Percentiles rank a stretch among this genome's conserved stretches.
Evolutionary conservation across 1,284 basidiomycete species (phyloP).

Genomic region (Thelephora terrestris): DNA sequence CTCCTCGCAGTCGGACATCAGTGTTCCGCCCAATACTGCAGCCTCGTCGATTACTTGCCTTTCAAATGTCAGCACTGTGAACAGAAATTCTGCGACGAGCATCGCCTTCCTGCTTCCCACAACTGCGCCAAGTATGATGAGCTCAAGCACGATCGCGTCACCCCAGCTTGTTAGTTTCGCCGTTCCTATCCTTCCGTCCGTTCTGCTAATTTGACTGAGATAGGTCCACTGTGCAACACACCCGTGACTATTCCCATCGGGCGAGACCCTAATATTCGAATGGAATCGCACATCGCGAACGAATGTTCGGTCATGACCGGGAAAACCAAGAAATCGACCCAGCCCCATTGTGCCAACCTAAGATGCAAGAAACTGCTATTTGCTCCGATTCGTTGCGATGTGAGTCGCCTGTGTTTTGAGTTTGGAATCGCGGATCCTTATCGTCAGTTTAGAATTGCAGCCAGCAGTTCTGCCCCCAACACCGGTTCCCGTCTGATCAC

Average conservation of each 20-base stretch:
- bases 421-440: background rate
- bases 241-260: conserved; percentile 62
- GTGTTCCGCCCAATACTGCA: conserved; percentile 53
- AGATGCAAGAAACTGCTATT: conserved; percentile 66
- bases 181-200: background rate
- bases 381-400: conserved; percentile 61
- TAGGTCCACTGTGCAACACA: conserved; percentile 62
- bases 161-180: conserved; percentile 51
- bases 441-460: conserved; percentile 42
- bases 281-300: conserved; percentile 57
- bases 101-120: conserved; percentile 58
- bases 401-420: conserved; percentile 26
- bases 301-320: conserved; percentile 64
- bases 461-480: conserved; percentile 59
- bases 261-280: conserved; percentile 66
- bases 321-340: conserved; percentile 37
- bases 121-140: conserved; percentile 61
- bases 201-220: background rate
- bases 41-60: conserved; percentile 70
- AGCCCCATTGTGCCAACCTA: conserved; percentile 47
- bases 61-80: conserved; percentile 71
- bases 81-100: conserved; percentile 59
- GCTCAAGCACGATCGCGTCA: conserved; percentile 56
- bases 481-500: conserved; percentile 66
- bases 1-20: conserved; percentile 61